Evolutionary conservation across 1,284 basidiomycete species (phyloP).

Genomic region (Ceratobasidium sp.): DNA sequence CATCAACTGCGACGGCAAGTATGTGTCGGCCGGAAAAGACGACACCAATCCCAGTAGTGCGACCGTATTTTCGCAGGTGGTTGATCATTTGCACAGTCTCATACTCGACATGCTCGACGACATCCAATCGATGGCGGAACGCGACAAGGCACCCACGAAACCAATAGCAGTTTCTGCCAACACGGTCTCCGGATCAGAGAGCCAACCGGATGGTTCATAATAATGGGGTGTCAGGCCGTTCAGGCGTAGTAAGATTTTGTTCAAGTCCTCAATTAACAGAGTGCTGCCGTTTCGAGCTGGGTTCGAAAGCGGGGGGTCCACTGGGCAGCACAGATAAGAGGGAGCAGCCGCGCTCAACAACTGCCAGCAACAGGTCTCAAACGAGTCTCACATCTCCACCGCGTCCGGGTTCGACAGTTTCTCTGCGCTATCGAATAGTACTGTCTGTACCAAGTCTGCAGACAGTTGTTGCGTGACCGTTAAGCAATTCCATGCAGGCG

Average conservation of each 20-base stretch:
- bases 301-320: too few relatives aligned
- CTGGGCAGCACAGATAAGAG: neutral
- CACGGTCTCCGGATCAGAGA: neutral
- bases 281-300: neutral
- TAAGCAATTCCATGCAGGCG: neutral
- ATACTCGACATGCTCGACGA: neutral
- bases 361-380: neutral
- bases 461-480: neutral
- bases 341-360: neutral
- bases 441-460: neutral
- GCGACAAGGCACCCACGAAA: conserved; percentile 18
- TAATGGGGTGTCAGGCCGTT: neutral
- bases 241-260: neutral
- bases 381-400: neutral
- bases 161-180: neutral
- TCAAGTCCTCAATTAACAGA: neutral
- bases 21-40: conserved; percentile 27
- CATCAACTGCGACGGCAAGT: conserved; percentile 12
- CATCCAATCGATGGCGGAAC: conserved; percentile 3
- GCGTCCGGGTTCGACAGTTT: neutral
- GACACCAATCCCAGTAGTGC: neutral
- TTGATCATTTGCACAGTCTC: neutral
- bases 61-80: neutral
- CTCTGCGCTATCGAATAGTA: neutral
- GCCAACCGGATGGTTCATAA: too few relatives aligned